Evolutionary conservation across 1,284 basidiomycete genomes (phyloP), one percentile per base, ranked within the genome.

Genomic region (Moniliophthora roreri): DNA sequence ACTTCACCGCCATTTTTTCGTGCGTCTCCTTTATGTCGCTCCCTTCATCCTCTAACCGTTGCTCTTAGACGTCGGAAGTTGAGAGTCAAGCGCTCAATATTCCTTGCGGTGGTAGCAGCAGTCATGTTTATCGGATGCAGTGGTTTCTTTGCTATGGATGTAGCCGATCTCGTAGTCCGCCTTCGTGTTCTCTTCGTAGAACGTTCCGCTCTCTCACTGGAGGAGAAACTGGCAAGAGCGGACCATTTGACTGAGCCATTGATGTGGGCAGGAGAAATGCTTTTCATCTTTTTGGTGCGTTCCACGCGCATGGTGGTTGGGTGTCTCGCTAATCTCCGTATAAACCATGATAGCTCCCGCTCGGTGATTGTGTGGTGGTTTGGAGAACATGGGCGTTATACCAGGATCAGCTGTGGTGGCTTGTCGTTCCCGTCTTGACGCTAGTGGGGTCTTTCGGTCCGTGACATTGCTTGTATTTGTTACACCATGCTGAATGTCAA

Each of bases 221-320:
- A 62, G 23, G 52, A 51, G 34, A 64, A 63, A 37, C 23, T 62
- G 11, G 54, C 59, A 32, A 42, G 53, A 26, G 64, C 63, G 4
- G 54, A 67, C 48, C 56, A 58, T 3, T 53, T 52, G 34, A 47
- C 64, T 10, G 59, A 65, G 24, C 55, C 48, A 42, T 56, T 63
- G 24, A 58, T 62, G 24, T 67, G 66, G 66, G 62, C 64, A 7
- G 66, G 63, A 35, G 57, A 65, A 44, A 65, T 67, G 56, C 35
- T 67, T 18, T 67, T 67, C 48, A 58, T 67, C 41, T 66, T 66
- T 50, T 61, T 65, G 63, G 66, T 63, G 50, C 48, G 50, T 40
- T 11, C 20, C 48, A 2, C 16, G 15, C 4, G 7, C 20, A 37
- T 15, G 20, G 41, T 51, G 2, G 9, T 7, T 16, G 24, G 13